phyloP scores from a whole-genome alignment of 2,329 filamentous ascomycete species.

The Microdochium bolleyi region DNA sequence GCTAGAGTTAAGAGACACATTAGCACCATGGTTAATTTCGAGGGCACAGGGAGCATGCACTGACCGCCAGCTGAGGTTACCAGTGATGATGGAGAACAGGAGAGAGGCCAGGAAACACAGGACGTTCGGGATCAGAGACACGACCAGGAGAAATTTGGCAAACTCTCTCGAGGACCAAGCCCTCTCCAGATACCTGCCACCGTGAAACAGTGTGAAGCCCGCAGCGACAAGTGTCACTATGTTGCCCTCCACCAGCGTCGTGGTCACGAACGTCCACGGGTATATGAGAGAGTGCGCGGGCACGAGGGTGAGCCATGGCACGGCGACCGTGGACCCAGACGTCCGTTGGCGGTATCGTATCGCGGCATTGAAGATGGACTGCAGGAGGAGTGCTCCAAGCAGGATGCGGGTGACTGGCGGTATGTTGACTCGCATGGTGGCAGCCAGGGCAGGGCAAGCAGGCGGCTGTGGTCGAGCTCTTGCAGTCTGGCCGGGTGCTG shows the following conservation, averaged over 20 bases:
- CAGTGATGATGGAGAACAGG: slow-evolving; percentile 62
- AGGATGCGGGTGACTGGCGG: slow-evolving; percentile 83
- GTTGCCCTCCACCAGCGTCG: slow-evolving; percentile 88
- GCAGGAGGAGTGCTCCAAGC: slow-evolving; percentile 64
- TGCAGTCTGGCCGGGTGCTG: not conserved
- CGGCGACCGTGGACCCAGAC: slow-evolving; percentile 55
- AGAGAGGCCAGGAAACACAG: slow-evolving; percentile 67
- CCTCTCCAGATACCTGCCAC: slow-evolving; percentile 88
- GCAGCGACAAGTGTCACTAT: slow-evolving; percentile 77
- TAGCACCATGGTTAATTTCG: not conserved
- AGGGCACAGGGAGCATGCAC: slow-evolving; percentile 21
- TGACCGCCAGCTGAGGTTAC: slow-evolving; percentile 62
- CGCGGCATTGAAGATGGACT: slow-evolving; percentile 76
- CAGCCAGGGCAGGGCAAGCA: slow-evolving; percentile 48
- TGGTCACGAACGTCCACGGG: slow-evolving; percentile 85
- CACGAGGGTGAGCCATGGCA: slow-evolving; percentile 82
- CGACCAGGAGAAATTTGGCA: slow-evolving; percentile 77
- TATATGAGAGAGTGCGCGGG: slow-evolving; percentile 78
- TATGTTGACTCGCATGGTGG: slow-evolving; percentile 67
- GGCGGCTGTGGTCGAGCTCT: not conserved
- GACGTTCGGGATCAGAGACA: slow-evolving; percentile 72
- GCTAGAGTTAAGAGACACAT: slow-evolving; percentile 30
- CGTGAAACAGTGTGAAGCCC: slow-evolving; percentile 75
- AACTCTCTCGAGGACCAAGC: slow-evolving; percentile 92
- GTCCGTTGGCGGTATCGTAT: slow-evolving; percentile 67